phyloP scores from a whole-genome alignment of 371 early-diverging fungal genomes.

The Funneliformis caledonium region DNA sequence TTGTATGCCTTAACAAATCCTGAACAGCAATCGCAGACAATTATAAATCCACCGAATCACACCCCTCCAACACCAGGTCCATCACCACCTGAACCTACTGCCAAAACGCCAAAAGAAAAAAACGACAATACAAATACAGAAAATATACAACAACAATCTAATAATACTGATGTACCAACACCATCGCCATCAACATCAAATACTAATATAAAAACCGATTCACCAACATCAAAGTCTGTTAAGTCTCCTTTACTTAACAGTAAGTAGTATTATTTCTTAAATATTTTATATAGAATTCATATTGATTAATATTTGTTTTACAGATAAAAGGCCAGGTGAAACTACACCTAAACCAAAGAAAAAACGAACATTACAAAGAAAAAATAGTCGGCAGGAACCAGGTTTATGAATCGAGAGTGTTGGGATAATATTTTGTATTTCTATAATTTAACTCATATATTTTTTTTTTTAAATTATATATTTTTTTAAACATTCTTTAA shows the following conservation, averaged over 20 bases:
- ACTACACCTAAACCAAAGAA: background rate
- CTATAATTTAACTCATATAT: background rate
- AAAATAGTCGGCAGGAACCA: constrained; percentile 4
- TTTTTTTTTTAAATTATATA: background rate
- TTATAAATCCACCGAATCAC: constrained; percentile 8
- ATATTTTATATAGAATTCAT: background rate
- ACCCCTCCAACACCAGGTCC: constrained; percentile 22
- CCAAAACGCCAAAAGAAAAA: constrained; percentile 24
- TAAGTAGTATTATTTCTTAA: background rate
- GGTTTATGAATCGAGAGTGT: constrained; percentile 2
- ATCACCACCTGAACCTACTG: constrained; percentile 9
- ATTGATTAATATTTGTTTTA: background rate
- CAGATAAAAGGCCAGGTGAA: background rate
- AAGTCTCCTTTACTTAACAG: background rate
- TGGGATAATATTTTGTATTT: background rate
- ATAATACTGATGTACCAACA: background rate
- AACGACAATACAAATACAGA: background rate
- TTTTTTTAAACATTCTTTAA: background rate
- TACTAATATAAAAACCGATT: constrained; percentile 4
- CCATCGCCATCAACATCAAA: constrained; percentile 21
- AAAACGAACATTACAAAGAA: background rate
- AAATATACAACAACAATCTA: background rate
- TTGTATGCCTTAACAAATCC: background rate
- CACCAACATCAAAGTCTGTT: background rate
- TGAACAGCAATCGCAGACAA: constrained; percentile 1